Conservation (phyloP, 805 yeast genomes). For the Lipomyces oligophaga region DNA sequence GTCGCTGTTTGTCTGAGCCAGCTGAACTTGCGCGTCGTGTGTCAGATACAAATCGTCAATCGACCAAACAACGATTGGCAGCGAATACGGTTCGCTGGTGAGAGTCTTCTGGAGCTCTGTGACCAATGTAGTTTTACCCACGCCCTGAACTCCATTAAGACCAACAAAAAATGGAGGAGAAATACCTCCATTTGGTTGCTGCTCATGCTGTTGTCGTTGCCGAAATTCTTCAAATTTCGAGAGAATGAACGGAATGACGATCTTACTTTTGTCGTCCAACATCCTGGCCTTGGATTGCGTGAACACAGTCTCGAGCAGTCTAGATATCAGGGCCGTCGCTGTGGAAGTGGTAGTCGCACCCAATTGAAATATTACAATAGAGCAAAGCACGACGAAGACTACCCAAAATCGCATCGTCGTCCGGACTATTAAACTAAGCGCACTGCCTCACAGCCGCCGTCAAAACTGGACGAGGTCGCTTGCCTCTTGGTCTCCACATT, state of each 20-base stretch:
- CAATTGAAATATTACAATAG: no score
- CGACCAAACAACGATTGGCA: constrained; percentile 47
- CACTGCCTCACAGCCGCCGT: no score
- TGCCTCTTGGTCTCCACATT: no score
- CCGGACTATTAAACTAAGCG: no score
- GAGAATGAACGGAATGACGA: constrained; percentile 20
- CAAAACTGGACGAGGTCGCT: no score
- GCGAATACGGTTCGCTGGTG: constrained; percentile 13
- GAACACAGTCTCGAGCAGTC: no score
- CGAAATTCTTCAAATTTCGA: constrained; percentile 1
- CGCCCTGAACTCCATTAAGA: constrained; percentile 30
- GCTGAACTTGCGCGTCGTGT: constrained; percentile 51
- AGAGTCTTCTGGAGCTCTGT: constrained; percentile 12
- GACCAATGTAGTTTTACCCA: constrained; percentile 29
- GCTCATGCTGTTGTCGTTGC: not conserved
- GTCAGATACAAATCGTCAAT: constrained; percentile 84
- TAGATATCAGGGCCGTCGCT: no score
- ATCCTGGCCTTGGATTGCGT: no score
- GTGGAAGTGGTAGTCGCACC: no score
- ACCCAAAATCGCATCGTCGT: no score
- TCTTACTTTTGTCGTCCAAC: constrained; percentile 19
- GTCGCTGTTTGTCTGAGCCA: constrained; percentile 43
- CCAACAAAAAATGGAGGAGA: constrained; percentile 30
- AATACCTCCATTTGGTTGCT: no score
- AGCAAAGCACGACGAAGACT: no score